phyloP scores from a whole-genome alignment of 2,329 filamentous ascomycete genomes.

The Neonectria neomacrospora region DNA sequence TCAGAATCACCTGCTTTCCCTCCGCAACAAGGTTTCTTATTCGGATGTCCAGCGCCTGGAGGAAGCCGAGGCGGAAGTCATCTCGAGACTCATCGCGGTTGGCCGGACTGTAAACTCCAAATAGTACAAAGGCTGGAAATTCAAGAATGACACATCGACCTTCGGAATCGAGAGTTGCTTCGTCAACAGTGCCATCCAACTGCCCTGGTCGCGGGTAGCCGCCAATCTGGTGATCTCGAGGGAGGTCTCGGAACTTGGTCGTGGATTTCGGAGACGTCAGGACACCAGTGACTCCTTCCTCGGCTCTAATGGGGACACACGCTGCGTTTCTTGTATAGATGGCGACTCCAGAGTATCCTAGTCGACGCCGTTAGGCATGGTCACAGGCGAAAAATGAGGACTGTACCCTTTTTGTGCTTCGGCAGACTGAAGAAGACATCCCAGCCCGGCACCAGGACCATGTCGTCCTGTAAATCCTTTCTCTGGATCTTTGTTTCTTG shows the following conservation, averaged over 20 bases:
- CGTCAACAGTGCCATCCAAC: conserved; percentile 72
- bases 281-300: conserved; percentile 91
- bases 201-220: conserved; percentile 83
- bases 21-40: conserved; percentile 83
- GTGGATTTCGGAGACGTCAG: conserved; percentile 78
- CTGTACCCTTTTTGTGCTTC: conserved; percentile 86
- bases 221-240: conserved; percentile 80
- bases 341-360: conserved; percentile 94
- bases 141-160: conserved; percentile 91
- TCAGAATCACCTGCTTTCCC: conserved; percentile 87
- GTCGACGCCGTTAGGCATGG: conserved; percentile 3
- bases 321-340: conserved; percentile 91
- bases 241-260: conserved; percentile 78
- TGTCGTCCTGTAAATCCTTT: conserved; percentile 92
- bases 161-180: conserved; percentile 83
- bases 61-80: conserved; percentile 83
- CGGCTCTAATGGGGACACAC: conserved; percentile 87
- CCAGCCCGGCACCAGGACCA: conserved; percentile 95
- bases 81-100: conserved; percentile 86
- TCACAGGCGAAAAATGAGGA: neutral
- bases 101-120: conserved; percentile 93
- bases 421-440: conserved; percentile 96
- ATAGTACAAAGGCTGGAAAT: conserved; percentile 92
- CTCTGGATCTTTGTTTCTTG: conserved; percentile 97
- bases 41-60: conserved; percentile 82